Evolutionary conservation across 768 basidiomycete species (phyloP), one percentile per base, ranked within the genome.

Genomic region (Auricularia auricula-judae): DNA sequence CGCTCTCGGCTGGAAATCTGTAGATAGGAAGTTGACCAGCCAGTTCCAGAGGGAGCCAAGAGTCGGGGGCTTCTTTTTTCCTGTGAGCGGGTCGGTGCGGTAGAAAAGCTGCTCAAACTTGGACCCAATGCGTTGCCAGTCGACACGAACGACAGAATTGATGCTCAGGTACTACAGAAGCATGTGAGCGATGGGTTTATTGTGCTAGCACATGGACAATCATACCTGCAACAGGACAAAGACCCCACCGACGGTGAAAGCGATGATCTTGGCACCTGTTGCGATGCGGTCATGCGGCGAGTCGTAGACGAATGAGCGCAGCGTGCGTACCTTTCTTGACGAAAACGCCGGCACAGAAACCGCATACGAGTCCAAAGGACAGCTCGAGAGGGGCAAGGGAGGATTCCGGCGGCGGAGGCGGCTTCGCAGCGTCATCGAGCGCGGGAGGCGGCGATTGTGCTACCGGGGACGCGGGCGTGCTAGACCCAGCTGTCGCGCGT

Each of bases 1-100:
- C 1, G 93, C 94, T 66, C 94, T 78, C 54, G 87, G 89, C 71
- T 93, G 95, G 75, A 98, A 95, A 72, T 97, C 92, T 5, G 93
- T 90, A 0, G 89, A 91, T 73, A 98, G 76, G 77, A 98, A 97
- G 74, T 91, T 79, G 29, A 89, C 73, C 29, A 86, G 68, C 82
- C 86, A 86, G 44, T 72, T 80, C 83, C 88, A 91, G 33, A 89
- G 70, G 2, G 85, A 82, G 21, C 73, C 72, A 63, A 91, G 73
- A 3, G 84, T 91, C 1, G 90, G 88, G 3, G 91, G 80, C 61
- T 75, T 80, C 66, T 72, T 80, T 10, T 72, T 72, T 2, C 87
- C 88, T 0, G 78, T 73, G 34, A 59, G 56, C 5, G 79, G 76
- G 58, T 91, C 85, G 16, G 74, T 81, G 4, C 82, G 84, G 73